Evolutionary conservation across 192 early-diverging fungal genomes (phyloP), one percentile per base, ranked within the genome.

Genomic region (Backusella luteola): DNA sequence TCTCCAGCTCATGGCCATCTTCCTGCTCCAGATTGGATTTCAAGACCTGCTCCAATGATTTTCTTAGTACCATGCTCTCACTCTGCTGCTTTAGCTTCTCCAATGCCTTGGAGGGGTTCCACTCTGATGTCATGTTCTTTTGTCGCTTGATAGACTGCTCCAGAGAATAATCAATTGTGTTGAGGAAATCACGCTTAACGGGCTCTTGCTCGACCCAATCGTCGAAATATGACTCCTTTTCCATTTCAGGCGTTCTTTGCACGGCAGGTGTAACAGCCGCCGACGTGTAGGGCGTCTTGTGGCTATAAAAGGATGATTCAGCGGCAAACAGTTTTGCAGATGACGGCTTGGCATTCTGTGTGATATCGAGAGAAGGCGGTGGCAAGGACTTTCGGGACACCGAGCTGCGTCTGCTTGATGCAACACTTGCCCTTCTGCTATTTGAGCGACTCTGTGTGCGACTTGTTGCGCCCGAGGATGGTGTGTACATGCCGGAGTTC

Each of bases 271-370:
- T 75, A 17, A 66, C 74, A 49, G 74, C 74, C 8, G 74, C 74
- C 2, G 74, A 75, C 9, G 74, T 75, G 49, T 75, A 75, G 7
- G 74, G 74, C 9, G 74, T 75, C 34, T 75, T 75, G 6, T 39
- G 29, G 4, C 74, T 66, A 67, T 75, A 75, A 11, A 53, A 44
- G 4, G 74, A 66, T 1, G 36, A 2, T 9, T 66, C 42, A 21
- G 17, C 35, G 49, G 74, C 74, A 67, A 75, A 75, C 0, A 75
- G 23, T 6, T 44, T 67, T 23, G 63, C 42, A 34, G 63, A 34
- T 8, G 46, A 14, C 8, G 56, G 56, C 0, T 66, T 56, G 15
- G 7, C 17, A 12, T 73, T 19, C 66, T 59, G 35, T 26, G 9
- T 36, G 35, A 69, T 69, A 42, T 21, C 6, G 9, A 63, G 26